Conservation (phyloP, 2,329 filamentous ascomycete genomes). For the Penicillium sp. region DNA sequence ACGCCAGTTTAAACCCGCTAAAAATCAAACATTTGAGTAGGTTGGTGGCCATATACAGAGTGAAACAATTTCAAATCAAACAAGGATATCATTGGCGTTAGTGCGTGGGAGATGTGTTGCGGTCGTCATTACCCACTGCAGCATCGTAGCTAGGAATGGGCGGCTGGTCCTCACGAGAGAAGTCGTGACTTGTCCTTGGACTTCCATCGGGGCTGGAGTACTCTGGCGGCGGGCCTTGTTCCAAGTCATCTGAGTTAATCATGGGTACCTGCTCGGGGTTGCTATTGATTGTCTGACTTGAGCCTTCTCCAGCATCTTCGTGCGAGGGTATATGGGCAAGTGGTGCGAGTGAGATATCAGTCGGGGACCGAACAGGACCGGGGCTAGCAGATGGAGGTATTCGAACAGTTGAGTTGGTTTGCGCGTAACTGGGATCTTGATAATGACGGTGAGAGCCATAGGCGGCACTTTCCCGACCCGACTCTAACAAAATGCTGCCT, state of each 20-base stretch:
- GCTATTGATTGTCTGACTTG: conserved; percentile 54
- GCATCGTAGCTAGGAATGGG: conserved; percentile 85
- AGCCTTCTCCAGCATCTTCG: conserved; percentile 74
- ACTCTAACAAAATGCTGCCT: conserved; percentile 91
- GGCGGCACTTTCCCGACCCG: conserved; percentile 66
- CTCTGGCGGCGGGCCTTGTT: conserved; percentile 46
- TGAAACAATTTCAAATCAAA: conserved; percentile 8
- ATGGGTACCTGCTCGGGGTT: conserved; percentile 30
- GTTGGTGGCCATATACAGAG: conserved; percentile 19
- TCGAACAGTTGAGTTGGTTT: conserved; percentile 80
- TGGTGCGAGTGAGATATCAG: conserved; percentile 92
- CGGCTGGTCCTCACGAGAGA: conserved; percentile 60
- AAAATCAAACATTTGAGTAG: conserved; percentile 24
- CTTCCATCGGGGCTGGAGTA: conserved; percentile 62
- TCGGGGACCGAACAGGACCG: conserved; percentile 86
- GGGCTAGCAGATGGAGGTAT: conserved; percentile 78
- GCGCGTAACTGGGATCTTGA: conserved; percentile 67
- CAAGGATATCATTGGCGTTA: conserved; percentile 9
- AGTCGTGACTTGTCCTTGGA: conserved; percentile 60
- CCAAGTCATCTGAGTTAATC: conserved; percentile 36
- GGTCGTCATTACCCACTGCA: conserved; percentile 58
- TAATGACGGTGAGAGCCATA: conserved; percentile 46
- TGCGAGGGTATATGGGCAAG: conserved; percentile 72
- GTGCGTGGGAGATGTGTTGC: neutral
- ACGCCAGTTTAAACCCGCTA: conserved; percentile 38